phyloP scores from a whole-genome alignment of 257 asterid species.

The Capsicum pubescens region DNA sequence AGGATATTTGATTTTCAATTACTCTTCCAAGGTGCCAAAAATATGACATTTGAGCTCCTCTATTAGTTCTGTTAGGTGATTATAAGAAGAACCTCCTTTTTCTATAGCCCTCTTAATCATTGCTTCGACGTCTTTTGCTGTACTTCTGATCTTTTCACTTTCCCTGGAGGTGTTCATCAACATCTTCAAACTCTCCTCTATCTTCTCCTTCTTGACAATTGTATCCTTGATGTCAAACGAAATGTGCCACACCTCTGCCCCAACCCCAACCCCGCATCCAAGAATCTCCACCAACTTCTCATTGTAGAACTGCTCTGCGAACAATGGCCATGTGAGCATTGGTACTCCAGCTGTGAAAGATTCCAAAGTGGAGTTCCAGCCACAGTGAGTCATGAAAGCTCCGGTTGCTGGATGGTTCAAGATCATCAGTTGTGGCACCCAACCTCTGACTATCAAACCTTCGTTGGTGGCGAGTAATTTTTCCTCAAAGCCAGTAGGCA shows the following conservation, averaged over 20 bases:
- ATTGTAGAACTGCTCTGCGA: slow-evolving; percentile 43
- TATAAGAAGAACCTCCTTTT: slow-evolving; percentile 43
- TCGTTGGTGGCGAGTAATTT: neutral
- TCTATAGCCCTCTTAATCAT: slow-evolving; percentile 25
- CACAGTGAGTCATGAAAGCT: slow-evolving; percentile 45
- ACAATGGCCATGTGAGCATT: slow-evolving; percentile 44
- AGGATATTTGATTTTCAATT: neutral
- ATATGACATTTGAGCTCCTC: slow-evolving; percentile 31
- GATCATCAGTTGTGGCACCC: slow-evolving; percentile 42
- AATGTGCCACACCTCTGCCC: slow-evolving; percentile 29
- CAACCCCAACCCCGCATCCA: slow-evolving; percentile 32
- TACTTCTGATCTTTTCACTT: slow-evolving; percentile 28
- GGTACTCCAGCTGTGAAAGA: slow-evolving; percentile 40
- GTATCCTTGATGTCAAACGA: slow-evolving; percentile 1
- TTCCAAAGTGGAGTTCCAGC: slow-evolving; percentile 46
- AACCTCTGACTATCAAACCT: slow-evolving; percentile 39
- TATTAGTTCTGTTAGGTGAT: slow-evolving; percentile 30
- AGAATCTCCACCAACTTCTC: slow-evolving; percentile 35
- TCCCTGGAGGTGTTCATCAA: slow-evolving; percentile 26
- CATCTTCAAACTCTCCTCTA: slow-evolving; percentile 26
- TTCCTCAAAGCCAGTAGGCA: slow-evolving; percentile 38
- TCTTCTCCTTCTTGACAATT: slow-evolving; percentile 15
- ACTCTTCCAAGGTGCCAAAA: slow-evolving; percentile 23
- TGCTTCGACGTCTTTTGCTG: slow-evolving; percentile 23
- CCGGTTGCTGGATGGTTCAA: slow-evolving; percentile 37